A percentile compares a stretch with the other conserved stretches of the same genome.
These are phyloP conservation scores for Curvularia spicifera DNA, from an alignment of 2,329 filamentous ascomycete species.

Conservation along the genomic window DNA sequence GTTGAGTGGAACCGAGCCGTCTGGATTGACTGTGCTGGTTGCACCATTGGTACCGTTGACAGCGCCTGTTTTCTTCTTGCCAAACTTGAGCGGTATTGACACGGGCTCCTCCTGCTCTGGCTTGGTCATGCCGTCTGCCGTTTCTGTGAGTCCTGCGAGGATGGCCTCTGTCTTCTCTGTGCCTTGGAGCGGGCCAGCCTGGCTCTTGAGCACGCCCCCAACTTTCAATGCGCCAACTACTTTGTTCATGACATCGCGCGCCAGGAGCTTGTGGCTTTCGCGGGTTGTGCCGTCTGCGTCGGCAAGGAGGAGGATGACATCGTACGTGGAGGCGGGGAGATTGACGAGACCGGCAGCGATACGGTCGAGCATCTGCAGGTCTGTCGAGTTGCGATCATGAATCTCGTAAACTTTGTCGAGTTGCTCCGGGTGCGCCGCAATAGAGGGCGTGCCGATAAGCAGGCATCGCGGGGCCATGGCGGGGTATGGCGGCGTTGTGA, in stretches of 20 bases:
- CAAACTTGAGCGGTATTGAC: slow-evolving; percentile 68
- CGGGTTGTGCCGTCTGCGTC: slow-evolving; percentile 69
- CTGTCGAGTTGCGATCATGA: slow-evolving; percentile 77
- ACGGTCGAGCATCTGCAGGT: slow-evolving; percentile 97
- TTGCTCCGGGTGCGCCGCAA: slow-evolving; percentile 82
- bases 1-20: slow-evolving; percentile 50
- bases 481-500: slow-evolving; percentile 23
- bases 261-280: slow-evolving; percentile 70
- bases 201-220: slow-evolving; percentile 71
- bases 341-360: slow-evolving; percentile 80
- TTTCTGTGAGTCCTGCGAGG: slow-evolving; percentile 76
- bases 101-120: slow-evolving; percentile 65
- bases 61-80: slow-evolving; percentile 63
- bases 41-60: slow-evolving; percentile 29
- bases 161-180: slow-evolving; percentile 77
- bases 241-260: slow-evolving; percentile 69
- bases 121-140: slow-evolving; percentile 73
- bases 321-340: slow-evolving; percentile 79
- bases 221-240: slow-evolving; percentile 74
- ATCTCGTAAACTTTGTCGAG: slow-evolving; percentile 73
- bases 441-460: slow-evolving; percentile 86
- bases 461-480: slow-evolving; percentile 66
- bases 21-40: slow-evolving; percentile 33
- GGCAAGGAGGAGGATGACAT: slow-evolving; percentile 81
- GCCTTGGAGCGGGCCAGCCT: slow-evolving; percentile 66